Evolutionary conservation across 2,329 filamentous ascomycete genomes (phyloP), one percentile per base, ranked within the genome.

Genomic region (Aspergillus ochraceus): DNA sequence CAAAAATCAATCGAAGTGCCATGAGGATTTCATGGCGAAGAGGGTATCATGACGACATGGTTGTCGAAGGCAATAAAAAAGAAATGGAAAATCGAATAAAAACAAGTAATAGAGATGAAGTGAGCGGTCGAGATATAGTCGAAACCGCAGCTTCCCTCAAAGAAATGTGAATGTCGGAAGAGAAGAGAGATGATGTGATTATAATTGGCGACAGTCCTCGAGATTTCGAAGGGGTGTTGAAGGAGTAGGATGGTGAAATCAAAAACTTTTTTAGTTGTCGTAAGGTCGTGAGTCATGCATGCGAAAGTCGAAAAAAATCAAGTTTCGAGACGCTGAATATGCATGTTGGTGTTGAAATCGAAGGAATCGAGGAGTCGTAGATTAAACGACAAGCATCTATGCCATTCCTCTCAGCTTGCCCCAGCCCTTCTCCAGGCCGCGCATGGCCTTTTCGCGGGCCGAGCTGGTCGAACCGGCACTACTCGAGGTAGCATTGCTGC

Each of bases 381-480:
- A 24, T 54, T 24, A 50, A 14, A 50, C 1, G 6, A 11, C 42
- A 46, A 20, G 42, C 12, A n/a, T 59, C 58, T 73, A 76, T 47
- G 74, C 68, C 61, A 72, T 69, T 49, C 73, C 72, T 66, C 67
- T 72, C 52, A 78, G 61, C 68, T 77, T 77, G 57, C 70, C 74
- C 76, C 76, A 78, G 55, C 75, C 72, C 64, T 71, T 75, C 60
- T 77, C 74, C 8, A 78, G 64, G 54, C 73, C 71, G 29, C 70
- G 70, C 49, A 71, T 71, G 58, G 75, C 72, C 64, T 70, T 71
- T 39, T 76, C 71, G 46, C 72, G 72, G 56, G 71, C 72, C 11
- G 70, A 70, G 50, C 70, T 67, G 39, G 71, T 66, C 0, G 75
- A 77, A 36, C 71, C 70, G 19, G 73, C 65, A 60, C 75, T 77